Base-by-base conservation (phyloP, 257 asterid genomes). In the Nicotiana otophora region DNA sequence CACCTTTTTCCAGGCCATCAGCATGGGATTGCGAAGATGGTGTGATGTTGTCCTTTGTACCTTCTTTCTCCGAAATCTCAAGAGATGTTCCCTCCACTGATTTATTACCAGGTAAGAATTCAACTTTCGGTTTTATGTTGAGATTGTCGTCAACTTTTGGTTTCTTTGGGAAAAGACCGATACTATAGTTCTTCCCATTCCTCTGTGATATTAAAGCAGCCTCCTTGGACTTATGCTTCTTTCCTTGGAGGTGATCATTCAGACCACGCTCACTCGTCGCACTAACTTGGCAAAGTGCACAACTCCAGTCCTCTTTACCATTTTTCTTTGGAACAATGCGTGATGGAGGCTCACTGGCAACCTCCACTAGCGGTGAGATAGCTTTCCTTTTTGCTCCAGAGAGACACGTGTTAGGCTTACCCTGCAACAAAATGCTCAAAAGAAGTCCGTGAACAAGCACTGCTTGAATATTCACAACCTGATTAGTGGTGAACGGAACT, bases 181-280 rank as follows among this genome's bases (percentile, higher is more conserved):
- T 85, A 19, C 78, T 83, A 30, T 76, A 87, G 60, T 87, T 88
- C 63, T 87, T 83, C 0, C 87, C 89, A 2, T 76, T 54, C 20
- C 34, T 85, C 80, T 57, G 83, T 34, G 86, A 84, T 81, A 60
- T 81, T 82, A 83, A 65, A 20, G 87, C 90, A 46, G 90, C 90
- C 86, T 87, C 93, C 84, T 88, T 92, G 7, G 87, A 55, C 83
- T 90, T 90, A 90, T 92, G 97, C 67, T 86, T 92, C 88, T 84
- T 94, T 61, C 96, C 98, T 76, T 15, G 30, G 12, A 90, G 78
- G 86, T 91, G 98, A 6, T 83, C 87, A 2, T 84, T 83, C 69
- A 92, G 81, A 53, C 51, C 87, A 19, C 11, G 78, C 83, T 92
- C 87, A 19, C 84, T 84, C 17, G 85, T 75, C 63, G 89, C 82